A percentile compares a stretch with the other conserved stretches of the same genome.
Evolutionary conservation across 1,139 yeast species (phyloP).

Genomic region (Saccharomyces hybrid): DNA sequence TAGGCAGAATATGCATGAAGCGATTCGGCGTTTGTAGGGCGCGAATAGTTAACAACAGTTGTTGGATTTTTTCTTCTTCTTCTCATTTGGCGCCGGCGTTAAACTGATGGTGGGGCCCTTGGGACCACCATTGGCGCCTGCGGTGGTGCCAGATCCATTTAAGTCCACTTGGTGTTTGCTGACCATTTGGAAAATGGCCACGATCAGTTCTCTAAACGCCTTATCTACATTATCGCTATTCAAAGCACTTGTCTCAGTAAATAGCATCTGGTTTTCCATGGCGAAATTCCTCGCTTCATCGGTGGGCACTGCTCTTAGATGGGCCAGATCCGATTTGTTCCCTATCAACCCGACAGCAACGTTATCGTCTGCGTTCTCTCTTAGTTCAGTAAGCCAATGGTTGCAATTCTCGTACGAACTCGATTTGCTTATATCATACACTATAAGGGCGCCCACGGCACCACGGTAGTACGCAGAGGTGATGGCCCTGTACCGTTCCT

Average conservation of each 20-base stretch:
- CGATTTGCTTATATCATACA: conserved; percentile 90
- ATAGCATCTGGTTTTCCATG: conserved; percentile 80
- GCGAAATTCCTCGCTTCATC: conserved; percentile 97
- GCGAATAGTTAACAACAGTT: conserved; percentile 49
- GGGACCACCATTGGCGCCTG: conserved; percentile 26
- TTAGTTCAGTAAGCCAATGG: conserved; percentile 91
- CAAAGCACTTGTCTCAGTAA: conserved; percentile 96
- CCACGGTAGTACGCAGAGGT: conserved; percentile 97
- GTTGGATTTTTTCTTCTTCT: conserved; percentile 47
- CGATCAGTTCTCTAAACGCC: conserved; percentile 86
- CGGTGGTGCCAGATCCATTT: conserved; percentile 42
- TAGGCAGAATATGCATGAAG: conserved; percentile 1
- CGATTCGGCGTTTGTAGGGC: neutral
- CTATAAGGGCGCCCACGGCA: conserved; percentile 94
- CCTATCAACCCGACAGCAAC: conserved; percentile 95
- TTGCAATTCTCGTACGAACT: conserved; percentile 89
- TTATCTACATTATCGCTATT: conserved; percentile 92
- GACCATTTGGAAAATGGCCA: conserved; percentile 88
- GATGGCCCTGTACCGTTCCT: conserved; percentile 95
- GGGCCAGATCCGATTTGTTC: conserved; percentile 92
- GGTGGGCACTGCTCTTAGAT: conserved; percentile 92
- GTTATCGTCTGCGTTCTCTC: conserved; percentile 95
- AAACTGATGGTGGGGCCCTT: conserved; percentile 87
- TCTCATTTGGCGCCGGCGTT: conserved; percentile 88
- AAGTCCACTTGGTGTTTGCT: conserved; percentile 81